Evolutionary conservation across 257 asterid species (phyloP), one percentile per base, ranked within the genome.

Genomic region (Plantago major): DNA sequence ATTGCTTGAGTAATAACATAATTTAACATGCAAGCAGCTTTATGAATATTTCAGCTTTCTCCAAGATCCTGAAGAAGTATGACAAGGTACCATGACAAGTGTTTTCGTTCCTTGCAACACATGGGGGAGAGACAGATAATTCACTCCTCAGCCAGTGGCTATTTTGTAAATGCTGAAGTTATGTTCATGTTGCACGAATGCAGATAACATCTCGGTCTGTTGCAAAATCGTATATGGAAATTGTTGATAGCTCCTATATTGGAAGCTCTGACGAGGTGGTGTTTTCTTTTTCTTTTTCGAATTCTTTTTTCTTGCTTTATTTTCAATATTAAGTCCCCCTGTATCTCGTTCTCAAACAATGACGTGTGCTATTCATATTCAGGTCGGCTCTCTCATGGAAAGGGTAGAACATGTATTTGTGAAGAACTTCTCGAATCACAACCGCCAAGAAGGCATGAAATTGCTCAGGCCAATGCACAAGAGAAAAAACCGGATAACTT

Each of bases 31-130:
- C 26, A 63, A 74, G 60, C 95, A 89, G 94, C 74, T 86, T 78
- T 78, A 79, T 76, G 71, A 89, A 86, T 68, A 79, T 86, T 54
- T 79, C 86, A 30, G 94, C 95, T 45, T 86, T 86, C 56, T 75
- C 91, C 66, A 84, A 89, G 86, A 89, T 86, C 81, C 78, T 89
- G 77, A 86, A 89, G 79, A 86, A 89, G 69, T 89, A 86, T 56
- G 97, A 89, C 47, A 89, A 89, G 97, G 96, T 88, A 67, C 15
- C 40, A 26, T 43, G 18, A 60, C 53, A 42, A 18, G 17, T 22
- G 33, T 51, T 51, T 33, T 4, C 9, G 7, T 53, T 22, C 19
- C 49, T 22, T 33, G 13, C 59, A 50, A 56, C 10, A 2, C 9
- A 15, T 13, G 9, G 26, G 30, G 28, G 17, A 6, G 50, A 49